phyloP scores from a whole-genome alignment of 495 filamentous ascomycete species.

The Annulohypoxylon moriforme region DNA sequence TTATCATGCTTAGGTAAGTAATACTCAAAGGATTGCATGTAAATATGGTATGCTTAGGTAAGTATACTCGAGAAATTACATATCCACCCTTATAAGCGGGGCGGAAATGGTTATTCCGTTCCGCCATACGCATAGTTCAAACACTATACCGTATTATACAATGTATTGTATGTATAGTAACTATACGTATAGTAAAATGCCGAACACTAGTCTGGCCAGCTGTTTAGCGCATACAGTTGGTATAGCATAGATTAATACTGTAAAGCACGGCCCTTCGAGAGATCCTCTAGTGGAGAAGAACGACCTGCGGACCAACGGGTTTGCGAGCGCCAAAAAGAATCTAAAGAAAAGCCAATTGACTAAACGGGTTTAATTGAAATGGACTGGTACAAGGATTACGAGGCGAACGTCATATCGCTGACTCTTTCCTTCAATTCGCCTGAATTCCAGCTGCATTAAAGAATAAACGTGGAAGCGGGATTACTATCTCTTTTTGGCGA shows the following conservation, averaged over 20 bases:
- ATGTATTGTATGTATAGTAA: too few species aligned
- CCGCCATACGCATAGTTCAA: too few species aligned
- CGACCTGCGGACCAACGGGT: constrained; percentile 1
- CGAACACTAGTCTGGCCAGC: too few species aligned
- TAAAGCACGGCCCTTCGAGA: constrained; percentile 24
- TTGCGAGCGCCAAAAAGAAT: constrained; percentile 6
- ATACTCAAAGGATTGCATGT: too few species aligned
- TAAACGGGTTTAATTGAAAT: background rate
- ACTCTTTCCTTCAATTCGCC: constrained; percentile 12
- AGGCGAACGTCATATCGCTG: constrained; percentile 28
- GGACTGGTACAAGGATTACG: background rate
- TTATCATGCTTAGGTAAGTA: too few species aligned
- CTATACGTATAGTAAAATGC: too few species aligned
- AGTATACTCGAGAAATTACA: too few species aligned
- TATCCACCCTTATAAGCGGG: too few species aligned
- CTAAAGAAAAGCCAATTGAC: constrained; percentile 3
- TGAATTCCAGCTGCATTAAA: constrained; percentile 28
- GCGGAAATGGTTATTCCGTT: too few species aligned
- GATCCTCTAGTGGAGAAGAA: constrained; percentile 31
- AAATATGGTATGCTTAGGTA: too few species aligned
- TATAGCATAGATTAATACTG: constrained; percentile 1
- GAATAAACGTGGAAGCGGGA: constrained; percentile 1
- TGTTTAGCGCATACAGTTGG: constrained; percentile 20
- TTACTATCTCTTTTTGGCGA: constrained; percentile 24
- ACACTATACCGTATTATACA: too few species aligned